phyloP scores from a whole-genome alignment of 2,329 filamentous ascomycete genomes.

The Lachnellula subtilissima region DNA sequence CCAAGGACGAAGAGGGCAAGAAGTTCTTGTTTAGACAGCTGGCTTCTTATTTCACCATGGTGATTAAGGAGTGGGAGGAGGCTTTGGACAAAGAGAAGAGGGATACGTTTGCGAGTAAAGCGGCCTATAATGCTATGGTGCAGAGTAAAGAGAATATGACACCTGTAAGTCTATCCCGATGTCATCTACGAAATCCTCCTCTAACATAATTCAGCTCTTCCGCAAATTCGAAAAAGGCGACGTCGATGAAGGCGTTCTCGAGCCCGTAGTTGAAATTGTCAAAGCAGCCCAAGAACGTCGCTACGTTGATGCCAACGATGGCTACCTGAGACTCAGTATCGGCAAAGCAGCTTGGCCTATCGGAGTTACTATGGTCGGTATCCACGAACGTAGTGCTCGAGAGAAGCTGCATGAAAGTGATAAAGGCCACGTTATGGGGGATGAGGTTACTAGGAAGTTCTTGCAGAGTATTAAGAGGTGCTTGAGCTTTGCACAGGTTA shows the following conservation, averaged over 20 bases:
- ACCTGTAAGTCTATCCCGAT: slow-evolving; percentile 47
- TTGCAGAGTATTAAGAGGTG: slow-evolving; percentile 97
- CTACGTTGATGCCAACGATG: slow-evolving; percentile 96
- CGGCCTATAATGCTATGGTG: slow-evolving; percentile 78
- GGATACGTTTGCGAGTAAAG: slow-evolving; percentile 71
- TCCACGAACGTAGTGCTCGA: slow-evolving; percentile 91
- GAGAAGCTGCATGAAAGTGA: slow-evolving; percentile 90
- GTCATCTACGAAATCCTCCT: background rate
- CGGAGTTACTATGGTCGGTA: slow-evolving; percentile 99
- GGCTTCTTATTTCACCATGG: slow-evolving; percentile 92
- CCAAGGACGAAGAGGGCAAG: slow-evolving; percentile 59
- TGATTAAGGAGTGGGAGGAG: slow-evolving; percentile 80
- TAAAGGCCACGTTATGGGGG: slow-evolving; percentile 93
- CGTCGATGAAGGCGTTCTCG: slow-evolving; percentile 71
- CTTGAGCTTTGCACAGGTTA: slow-evolving; percentile 90
- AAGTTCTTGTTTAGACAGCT: slow-evolving; percentile 80
- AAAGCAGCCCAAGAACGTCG: slow-evolving; percentile 81
- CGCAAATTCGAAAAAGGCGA: slow-evolving; percentile 80
- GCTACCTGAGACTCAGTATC: slow-evolving; percentile 87
- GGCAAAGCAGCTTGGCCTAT: slow-evolving; percentile 98
- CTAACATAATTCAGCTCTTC: slow-evolving; percentile 56
- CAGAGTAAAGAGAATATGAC: slow-evolving; percentile 84
- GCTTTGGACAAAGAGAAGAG: slow-evolving; percentile 64
- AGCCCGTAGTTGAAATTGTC: slow-evolving; percentile 86
- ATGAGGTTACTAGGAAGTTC: slow-evolving; percentile 92